Base-by-base conservation (phyloP, 2,329 filamentous ascomycete genomes). In the Phaeosphaeriaceae sp. region DNA sequence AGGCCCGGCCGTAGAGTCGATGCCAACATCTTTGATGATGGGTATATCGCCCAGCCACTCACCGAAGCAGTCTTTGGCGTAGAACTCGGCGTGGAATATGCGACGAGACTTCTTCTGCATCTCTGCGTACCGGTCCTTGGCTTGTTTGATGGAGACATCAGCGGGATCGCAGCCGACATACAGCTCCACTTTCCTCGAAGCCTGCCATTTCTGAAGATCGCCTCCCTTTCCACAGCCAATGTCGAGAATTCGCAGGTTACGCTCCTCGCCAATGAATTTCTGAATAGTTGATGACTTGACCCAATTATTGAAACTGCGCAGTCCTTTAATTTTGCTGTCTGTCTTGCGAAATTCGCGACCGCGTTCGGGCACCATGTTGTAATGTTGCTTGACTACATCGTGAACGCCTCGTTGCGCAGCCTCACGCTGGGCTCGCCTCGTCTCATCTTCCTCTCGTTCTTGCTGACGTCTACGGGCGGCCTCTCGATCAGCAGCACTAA, bases 261-360 rank as follows among this genome's bases (percentile, higher is more conserved):
- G 72, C 48, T 74, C 71, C 28, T 79, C 75, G 40, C 75, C 74
- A 32, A 71, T 71, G 76, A 97, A 97, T 71, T 96, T 97, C 71
- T 97, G 92, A 61, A 99, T 97, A 61, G 97, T 85, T 41, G 90
- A 93, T 69, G 91, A 96, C 80, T 99, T 99, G 76, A 99, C 84
- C 94, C 94, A 99, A 74, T 99, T 99, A 78, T 99, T 99, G 80
- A 96, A 94, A 60, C 89, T 90, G 44, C 94, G 86, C 44, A 99
- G 79, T 0, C 94, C 94, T 76, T 95, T 96, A 79, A 99, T 99
- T 66, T 90, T 88, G 73, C 90, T 96, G 66, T 96, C 92, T 6
- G 91, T 96, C 71, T 89, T 91, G 41, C 94, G 86, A 93, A 94
- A 99, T 67, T 97, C 92, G 45, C 93, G 86, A 11, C 94, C 94